Evolutionary conservation across 495 filamentous ascomycete genomes (phyloP).

Genomic region (Podospora anserina): DNA sequence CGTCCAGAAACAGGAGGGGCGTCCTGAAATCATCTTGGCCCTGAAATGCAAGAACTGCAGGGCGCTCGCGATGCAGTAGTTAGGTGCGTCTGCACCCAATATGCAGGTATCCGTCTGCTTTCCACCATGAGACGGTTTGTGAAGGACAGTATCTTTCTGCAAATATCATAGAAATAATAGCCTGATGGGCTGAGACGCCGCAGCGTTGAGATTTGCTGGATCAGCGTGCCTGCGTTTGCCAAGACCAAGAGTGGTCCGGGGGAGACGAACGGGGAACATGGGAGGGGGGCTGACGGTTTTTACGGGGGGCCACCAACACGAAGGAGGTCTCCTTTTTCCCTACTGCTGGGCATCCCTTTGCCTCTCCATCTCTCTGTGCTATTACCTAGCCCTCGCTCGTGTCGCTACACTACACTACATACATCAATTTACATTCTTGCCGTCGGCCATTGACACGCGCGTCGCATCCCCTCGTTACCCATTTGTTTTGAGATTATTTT

Average conservation of each 20-base stretch:
- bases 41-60: constrained; percentile 7
- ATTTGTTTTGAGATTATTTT: constrained; percentile 20
- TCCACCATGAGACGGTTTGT: not conserved
- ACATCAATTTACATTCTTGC: constrained; percentile 13
- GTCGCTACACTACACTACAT: not conserved
- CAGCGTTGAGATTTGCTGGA: constrained; percentile 12
- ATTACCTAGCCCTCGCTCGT: too few relatives aligned
- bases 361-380: constrained; percentile 4
- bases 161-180: not conserved
- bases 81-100: not conserved
- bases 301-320: constrained; percentile 16
- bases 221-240: constrained; percentile 5
- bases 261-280: constrained; percentile 7
- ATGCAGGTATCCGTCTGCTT: not conserved
- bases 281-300: not conserved
- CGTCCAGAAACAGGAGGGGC: not conserved
- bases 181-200: constrained; percentile 22
- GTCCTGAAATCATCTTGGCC: constrained; percentile 10
- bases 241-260: constrained; percentile 5
- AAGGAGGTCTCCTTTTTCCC: constrained; percentile 8
- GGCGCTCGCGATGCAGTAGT: not conserved
- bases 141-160: too few relatives aligned
- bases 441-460: constrained; percentile 19
- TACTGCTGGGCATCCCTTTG: constrained; percentile 11
- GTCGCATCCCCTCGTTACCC: constrained; percentile 31